Base-by-base conservation (phyloP, 106 monocot genomes). In the Phalaenopsis aphrodite region DNA sequence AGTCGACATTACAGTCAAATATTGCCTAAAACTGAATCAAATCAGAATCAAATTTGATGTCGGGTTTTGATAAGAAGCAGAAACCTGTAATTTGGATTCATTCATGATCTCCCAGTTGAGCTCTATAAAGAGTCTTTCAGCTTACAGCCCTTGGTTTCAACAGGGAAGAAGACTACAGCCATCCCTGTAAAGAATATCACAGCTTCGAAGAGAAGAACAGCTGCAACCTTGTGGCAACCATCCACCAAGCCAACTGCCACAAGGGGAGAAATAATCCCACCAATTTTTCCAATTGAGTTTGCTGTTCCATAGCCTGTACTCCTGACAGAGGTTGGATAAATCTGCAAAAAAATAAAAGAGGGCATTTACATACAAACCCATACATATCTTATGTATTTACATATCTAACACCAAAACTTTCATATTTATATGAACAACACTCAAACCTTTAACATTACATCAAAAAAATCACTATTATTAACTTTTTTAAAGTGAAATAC, bases 271-370 rank as follows among this genome's bases (percentile, higher is more conserved):
- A 89, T 64, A 38, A 94, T 92, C 17, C 97, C 97, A 4, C 97
- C 97, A 5, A 97, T 82, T 83, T 91, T 90, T 48, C 90, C 97
- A 14, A 97, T 82, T 0, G 90, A 88, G 72, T 93, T 92, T 7
- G 86, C 97, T 14, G 84, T 56, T 11, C 97, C 97, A 39, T 92
- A 86, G 5, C 97, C 94, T 0, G 92, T 94, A 3, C 88, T 84
- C 85, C 97, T 94, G 38, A 97, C 87, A 5, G 86, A 89, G 41
- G 97, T 97, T 0, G 94, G 97, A 79, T 97, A 97, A 41, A 97
- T 85, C 97, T 97, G 67, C 9, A 42, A 52, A 52, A 1, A 1
- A 14, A 52, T 12, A 52, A 45, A 45, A 6, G 43, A 45, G 30
- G 30, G 30, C 30, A 30, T 30, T 30, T 30, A 30, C 30, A 30